Evolutionary conservation across 371 early-diverging fungal genomes (phyloP).

Genomic region (Haplosporangium sp.): DNA sequence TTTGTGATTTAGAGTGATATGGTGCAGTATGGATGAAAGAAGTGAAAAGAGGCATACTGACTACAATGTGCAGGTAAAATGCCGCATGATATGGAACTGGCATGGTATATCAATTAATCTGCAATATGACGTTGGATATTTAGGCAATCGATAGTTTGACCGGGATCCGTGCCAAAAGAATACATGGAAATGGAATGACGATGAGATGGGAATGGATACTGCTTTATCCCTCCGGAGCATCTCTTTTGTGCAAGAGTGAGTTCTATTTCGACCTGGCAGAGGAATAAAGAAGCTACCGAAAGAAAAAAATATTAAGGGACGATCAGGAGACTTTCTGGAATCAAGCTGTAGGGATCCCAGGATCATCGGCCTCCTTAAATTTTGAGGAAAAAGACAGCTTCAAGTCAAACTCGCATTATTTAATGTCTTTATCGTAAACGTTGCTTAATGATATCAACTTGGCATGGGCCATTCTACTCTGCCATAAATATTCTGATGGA

Average conservation of each 20-base stretch:
- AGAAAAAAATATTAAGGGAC: not conserved
- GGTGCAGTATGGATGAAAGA: not conserved
- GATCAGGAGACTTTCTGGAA: not conserved
- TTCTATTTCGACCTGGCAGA: not conserved
- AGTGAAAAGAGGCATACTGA: not conserved
- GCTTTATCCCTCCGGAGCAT: not conserved
- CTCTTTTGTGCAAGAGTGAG: not conserved
- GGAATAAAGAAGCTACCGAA: not conserved
- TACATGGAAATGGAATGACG: not conserved
- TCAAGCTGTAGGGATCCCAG: not conserved
- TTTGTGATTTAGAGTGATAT: not conserved
- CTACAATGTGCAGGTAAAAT: not conserved
- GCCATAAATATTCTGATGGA: conserved; percentile 29
- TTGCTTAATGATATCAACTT: conserved; percentile 2
- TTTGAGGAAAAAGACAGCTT: not conserved
- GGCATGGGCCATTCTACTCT: conserved; percentile 29
- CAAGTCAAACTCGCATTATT: no score
- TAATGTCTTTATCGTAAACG: not conserved
- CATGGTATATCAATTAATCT: not conserved
- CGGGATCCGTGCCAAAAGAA: not conserved
- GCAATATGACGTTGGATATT: not conserved
- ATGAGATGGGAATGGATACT: conserved; percentile 4
- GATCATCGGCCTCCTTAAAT: not conserved
- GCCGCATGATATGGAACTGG: not conserved
- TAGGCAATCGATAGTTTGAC: not conserved